Conservation (phyloP, 2,329 filamentous ascomycete species). For the Chaetomium olivaceum region DNA sequence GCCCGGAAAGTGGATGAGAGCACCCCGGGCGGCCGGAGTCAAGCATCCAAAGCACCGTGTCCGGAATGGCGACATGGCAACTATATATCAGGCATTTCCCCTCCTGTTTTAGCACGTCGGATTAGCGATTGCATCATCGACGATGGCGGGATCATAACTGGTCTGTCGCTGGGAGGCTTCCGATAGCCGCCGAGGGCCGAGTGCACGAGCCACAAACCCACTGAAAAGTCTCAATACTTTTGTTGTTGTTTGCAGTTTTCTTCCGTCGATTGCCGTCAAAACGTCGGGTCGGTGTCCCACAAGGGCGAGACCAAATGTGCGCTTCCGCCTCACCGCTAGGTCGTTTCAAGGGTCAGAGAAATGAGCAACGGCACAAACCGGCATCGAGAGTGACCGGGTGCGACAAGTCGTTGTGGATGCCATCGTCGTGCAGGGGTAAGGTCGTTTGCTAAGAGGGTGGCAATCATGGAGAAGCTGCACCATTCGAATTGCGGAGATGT, state of each 20-base stretch:
- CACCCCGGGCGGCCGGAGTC: not conserved
- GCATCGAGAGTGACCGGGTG: not conserved
- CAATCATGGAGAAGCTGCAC: not conserved
- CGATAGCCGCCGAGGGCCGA: constrained; percentile 29
- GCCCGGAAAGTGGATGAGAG: not conserved
- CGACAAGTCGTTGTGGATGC: not conserved
- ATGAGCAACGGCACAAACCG: not conserved
- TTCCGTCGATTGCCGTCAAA: constrained; percentile 10
- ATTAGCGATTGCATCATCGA: not conserved
- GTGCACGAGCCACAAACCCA: not conserved
- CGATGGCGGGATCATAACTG: not conserved
- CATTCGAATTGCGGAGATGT: not conserved
- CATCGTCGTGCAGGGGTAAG: not conserved
- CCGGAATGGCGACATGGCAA: not conserved
- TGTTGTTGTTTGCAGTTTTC: not conserved
- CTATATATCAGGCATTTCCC: not conserved
- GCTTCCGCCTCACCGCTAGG: constrained; percentile 1
- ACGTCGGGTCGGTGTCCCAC: not conserved
- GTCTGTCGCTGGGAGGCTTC: not conserved
- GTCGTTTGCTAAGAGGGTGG: not conserved
- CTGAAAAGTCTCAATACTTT: not conserved
- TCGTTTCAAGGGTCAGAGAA: not conserved
- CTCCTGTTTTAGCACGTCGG: not conserved
- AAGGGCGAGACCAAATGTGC: not conserved
- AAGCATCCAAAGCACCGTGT: not conserved